phyloP scores from a whole-genome alignment of 2,329 filamentous ascomycete genomes.

The Hypoxylon sp. region DNA sequence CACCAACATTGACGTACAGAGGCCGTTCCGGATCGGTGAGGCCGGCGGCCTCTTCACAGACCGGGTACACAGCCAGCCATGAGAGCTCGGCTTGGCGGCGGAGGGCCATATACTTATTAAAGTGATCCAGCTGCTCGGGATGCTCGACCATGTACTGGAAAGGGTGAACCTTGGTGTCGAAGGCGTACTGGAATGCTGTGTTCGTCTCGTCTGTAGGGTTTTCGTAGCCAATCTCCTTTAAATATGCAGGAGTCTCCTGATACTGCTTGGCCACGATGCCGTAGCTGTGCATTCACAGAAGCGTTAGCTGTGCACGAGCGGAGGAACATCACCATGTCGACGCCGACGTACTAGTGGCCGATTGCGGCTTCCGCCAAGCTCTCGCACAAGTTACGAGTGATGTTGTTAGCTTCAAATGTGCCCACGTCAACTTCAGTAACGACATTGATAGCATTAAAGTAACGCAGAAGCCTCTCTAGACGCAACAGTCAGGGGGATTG shows the following conservation, averaged over 20 bases:
- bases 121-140: slow-evolving; percentile 24
- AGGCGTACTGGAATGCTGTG: slow-evolving; percentile 44
- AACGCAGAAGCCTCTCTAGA: slow-evolving; percentile 20
- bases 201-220: slow-evolving; percentile 21
- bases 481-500: not conserved
- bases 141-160: not conserved
- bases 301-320: not conserved
- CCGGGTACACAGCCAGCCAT: slow-evolving; percentile 47
- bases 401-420: slow-evolving; percentile 12
- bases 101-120: slow-evolving; percentile 47
- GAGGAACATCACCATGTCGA: not conserved
- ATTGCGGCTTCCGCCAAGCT: not conserved
- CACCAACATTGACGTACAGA: slow-evolving; percentile 43
- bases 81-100: slow-evolving; percentile 35
- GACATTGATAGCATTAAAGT: slow-evolving; percentile 4
- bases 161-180: slow-evolving; percentile 25
- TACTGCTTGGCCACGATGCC: slow-evolving; percentile 18
- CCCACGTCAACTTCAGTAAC: slow-evolving; percentile 1
- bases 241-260: slow-evolving; percentile 32
- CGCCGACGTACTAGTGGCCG: slow-evolving; percentile 18
- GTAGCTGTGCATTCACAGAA: not conserved
- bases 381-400: slow-evolving; percentile 16
- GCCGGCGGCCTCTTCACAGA: not conserved
- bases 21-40: slow-evolving; percentile 1
- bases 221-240: slow-evolving; percentile 40